Percentiles rank a stretch among this genome's conserved stretches.
Conservation (phyloP, 768 basidiomycete species). For the Pleurotus eryngii region DNA sequence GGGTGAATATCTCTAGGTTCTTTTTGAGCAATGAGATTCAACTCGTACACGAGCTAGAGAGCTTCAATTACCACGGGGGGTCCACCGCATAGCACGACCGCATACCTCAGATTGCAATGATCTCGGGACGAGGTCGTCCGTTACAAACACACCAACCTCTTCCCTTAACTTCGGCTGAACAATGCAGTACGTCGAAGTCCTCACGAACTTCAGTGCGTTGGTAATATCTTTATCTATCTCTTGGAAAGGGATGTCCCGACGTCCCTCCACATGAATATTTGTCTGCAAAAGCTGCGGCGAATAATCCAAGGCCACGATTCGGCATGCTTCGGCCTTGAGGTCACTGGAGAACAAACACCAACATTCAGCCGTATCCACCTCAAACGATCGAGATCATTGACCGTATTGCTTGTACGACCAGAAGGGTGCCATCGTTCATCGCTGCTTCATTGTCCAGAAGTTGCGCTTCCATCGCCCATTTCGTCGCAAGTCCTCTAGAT, state of each 20-base stretch:
- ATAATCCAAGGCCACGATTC: conserved; percentile 4
- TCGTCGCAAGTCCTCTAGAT: background rate
- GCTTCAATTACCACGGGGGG: background rate
- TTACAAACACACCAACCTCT: conserved; percentile 7
- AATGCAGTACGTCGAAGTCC: background rate
- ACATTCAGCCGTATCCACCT: background rate
- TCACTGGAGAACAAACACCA: background rate
- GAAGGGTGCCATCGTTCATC: background rate
- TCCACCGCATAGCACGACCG: background rate
- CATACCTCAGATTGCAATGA: conserved; percentile 12
- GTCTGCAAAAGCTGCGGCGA: background rate
- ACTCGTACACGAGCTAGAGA: conserved; percentile 10
- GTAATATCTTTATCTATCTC: background rate
- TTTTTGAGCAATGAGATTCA: conserved; percentile 9
- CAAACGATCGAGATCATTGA: background rate
- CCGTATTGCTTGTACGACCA: background rate
- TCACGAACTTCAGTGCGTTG: background rate
- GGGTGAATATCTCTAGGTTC: conserved; percentile 15
- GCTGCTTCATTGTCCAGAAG: background rate
- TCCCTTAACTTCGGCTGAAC: background rate
- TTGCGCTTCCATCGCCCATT: conserved; percentile 7
- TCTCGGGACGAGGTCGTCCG: conserved; percentile 10
- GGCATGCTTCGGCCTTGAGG: conserved; percentile 2
- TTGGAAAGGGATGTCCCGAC: background rate
- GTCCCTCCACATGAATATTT: background rate